Conservation (phyloP, 2,329 filamentous ascomycete species). For the Monilinia polystroma region DNA sequence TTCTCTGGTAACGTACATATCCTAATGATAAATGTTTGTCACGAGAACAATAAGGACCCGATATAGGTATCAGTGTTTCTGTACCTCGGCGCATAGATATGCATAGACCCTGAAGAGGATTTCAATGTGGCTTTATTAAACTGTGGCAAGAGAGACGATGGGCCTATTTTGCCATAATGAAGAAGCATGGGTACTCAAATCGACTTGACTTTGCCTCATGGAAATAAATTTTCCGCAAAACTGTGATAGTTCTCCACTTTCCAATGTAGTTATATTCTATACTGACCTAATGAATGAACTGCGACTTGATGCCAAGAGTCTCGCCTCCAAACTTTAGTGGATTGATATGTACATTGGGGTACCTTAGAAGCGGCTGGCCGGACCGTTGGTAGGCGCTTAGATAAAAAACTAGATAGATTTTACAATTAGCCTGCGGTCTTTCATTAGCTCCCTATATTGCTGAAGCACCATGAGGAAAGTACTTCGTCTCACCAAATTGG, state of each 20-base stretch:
- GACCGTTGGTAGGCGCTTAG: slow-evolving; percentile 12
- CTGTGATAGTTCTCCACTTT: background rate
- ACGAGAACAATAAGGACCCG: slow-evolving; percentile 5
- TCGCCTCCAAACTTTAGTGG: slow-evolving; percentile 8
- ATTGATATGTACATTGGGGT: background rate
- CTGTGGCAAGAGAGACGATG: background rate
- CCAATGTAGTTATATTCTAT: background rate
- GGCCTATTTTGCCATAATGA: background rate
- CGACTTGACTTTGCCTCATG: background rate
- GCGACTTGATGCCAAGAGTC: slow-evolving; percentile 15
- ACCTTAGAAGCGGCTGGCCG: slow-evolving; percentile 5
- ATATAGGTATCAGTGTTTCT: background rate
- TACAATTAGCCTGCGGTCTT: background rate
- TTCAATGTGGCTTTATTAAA: background rate
- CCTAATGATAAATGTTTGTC: background rate
- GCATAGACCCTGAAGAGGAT: background rate
- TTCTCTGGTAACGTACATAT: background rate
- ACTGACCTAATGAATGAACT: background rate
- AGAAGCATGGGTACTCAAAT: background rate
- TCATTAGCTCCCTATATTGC: background rate
- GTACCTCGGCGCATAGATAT: background rate
- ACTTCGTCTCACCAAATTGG: background rate
- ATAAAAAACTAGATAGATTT: background rate
- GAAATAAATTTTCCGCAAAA: background rate
- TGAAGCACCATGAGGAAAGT: background rate